Percentiles rank a stretch among this genome's conserved stretches.
phyloP scores from a whole-genome alignment of 1,139 yeast species.

The Protomyces lactucae-debilis region DNA sequence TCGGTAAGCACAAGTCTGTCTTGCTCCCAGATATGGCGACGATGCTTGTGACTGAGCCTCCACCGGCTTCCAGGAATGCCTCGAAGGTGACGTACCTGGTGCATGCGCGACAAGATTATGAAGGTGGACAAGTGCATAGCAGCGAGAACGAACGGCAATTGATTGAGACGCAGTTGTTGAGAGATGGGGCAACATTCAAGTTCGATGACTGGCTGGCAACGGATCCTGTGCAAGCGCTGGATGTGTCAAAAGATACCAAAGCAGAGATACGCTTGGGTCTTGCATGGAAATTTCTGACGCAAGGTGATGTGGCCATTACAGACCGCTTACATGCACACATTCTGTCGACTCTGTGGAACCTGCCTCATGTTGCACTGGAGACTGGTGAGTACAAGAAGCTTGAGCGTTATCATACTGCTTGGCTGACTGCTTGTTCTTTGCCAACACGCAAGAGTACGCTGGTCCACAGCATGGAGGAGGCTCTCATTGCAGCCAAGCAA shows the following conservation, averaged over 20 bases:
- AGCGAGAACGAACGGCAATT: no score
- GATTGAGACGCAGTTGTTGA: neutral
- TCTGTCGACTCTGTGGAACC: slow-evolving; percentile 1
- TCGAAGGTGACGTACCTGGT: neutral
- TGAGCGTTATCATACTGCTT: neutral
- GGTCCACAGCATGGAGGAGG: neutral
- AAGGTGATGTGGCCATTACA: neutral
- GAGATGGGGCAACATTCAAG: neutral
- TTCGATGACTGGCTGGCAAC: slow-evolving; percentile 7
- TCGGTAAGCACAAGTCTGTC: neutral
- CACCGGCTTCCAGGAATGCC: neutral
- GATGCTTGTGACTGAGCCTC: neutral
- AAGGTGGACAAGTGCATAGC: neutral
- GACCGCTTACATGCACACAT: slow-evolving; percentile 22
- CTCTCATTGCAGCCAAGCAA: neutral
- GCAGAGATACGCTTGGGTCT: neutral
- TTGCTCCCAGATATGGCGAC: neutral
- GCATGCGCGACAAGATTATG: neutral
- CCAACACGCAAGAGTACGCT: neutral
- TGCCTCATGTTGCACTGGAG: slow-evolving; percentile 16
- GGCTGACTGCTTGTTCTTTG: slow-evolving; percentile 4
- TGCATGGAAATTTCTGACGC: slow-evolving; percentile 5
- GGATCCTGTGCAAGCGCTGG: neutral
- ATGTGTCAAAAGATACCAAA: neutral
- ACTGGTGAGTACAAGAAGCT: slow-evolving; percentile 1